Evolutionary conservation across 139 green algal genomes (phyloP).

Genomic region (Coelastrella sp.): DNA sequence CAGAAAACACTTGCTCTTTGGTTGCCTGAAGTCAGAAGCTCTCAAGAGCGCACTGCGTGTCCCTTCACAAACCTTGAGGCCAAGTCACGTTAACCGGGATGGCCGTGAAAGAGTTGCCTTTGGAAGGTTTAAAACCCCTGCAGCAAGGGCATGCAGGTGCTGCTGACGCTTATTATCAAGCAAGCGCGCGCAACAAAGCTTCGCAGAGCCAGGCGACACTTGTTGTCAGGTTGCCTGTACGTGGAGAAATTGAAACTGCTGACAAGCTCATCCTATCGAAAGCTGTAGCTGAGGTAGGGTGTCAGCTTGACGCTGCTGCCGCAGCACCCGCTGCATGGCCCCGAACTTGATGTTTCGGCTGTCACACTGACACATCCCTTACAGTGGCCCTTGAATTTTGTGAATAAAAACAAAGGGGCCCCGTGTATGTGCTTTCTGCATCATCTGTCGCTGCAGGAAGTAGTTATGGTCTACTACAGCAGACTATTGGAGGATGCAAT

Average conservation of each 20-base stretch:
- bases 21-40: too few species aligned
- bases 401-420: too few species aligned
- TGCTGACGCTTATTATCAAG: not conserved
- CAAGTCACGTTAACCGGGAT: too few species aligned
- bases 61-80: too few species aligned
- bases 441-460: not conserved
- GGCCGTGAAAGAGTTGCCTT: not conserved
- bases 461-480: conserved; percentile 1
- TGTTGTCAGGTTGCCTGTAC: not conserved
- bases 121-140: not conserved
- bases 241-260: not conserved
- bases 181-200: not conserved
- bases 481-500: conserved; percentile 15
- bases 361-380: too few species aligned
- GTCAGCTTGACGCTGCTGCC: too few species aligned
- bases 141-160: not conserved
- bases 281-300: not conserved
- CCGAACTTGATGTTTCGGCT: too few species aligned
- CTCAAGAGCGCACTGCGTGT: too few species aligned
- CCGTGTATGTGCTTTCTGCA: not conserved
- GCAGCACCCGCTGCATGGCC: too few species aligned
- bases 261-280: not conserved
- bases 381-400: too few species aligned
- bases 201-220: not conserved
- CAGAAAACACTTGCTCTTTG: too few species aligned